phyloP scores from a whole-genome alignment of 805 yeast species.

The Lachancea lanzarotensis region DNA sequence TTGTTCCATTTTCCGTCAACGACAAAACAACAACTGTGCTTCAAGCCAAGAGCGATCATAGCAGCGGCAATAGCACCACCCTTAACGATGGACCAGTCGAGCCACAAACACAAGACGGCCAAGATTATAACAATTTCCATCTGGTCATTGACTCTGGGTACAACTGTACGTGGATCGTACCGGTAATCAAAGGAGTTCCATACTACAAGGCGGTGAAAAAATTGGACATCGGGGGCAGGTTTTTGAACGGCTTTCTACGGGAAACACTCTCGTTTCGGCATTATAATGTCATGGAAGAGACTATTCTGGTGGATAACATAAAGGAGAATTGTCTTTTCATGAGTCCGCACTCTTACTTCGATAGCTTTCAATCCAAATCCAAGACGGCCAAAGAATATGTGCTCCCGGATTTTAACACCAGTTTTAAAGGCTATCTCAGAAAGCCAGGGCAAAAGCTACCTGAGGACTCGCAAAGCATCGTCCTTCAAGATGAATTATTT shows the following conservation, averaged over 20 bases:
- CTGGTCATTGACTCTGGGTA: slow-evolving; percentile 85
- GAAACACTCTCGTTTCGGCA: slow-evolving; percentile 86
- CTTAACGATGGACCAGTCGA: not conserved
- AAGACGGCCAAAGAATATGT: slow-evolving; percentile 57
- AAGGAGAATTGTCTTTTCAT: slow-evolving; percentile 52
- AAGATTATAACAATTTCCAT: slow-evolving; percentile 50
- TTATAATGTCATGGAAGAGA: slow-evolving; percentile 90
- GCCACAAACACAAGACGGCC: not conserved
- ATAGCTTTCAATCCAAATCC: slow-evolving; percentile 26
- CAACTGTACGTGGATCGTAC: slow-evolving; percentile 80
- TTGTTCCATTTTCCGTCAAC: slow-evolving; percentile 54
- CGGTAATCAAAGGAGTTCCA: slow-evolving; percentile 72
- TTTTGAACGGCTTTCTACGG: slow-evolving; percentile 72
- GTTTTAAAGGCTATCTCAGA: slow-evolving; percentile 65
- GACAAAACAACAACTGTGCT: slow-evolving; percentile 10
- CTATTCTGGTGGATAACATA: slow-evolving; percentile 73
- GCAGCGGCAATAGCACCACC: not conserved
- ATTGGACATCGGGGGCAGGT: slow-evolving; percentile 80
- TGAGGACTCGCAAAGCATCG: slow-evolving; percentile 56
- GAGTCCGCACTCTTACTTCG: slow-evolving; percentile 44
- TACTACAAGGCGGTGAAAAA: slow-evolving; percentile 71
- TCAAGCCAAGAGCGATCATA: slow-evolving; percentile 19
- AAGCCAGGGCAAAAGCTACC: slow-evolving; percentile 32
- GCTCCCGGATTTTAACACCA: slow-evolving; percentile 80
- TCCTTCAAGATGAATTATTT: slow-evolving; percentile 78